Conservation (phyloP, 345 rosid genomes). For the Streptanthus diversifolius region DNA sequence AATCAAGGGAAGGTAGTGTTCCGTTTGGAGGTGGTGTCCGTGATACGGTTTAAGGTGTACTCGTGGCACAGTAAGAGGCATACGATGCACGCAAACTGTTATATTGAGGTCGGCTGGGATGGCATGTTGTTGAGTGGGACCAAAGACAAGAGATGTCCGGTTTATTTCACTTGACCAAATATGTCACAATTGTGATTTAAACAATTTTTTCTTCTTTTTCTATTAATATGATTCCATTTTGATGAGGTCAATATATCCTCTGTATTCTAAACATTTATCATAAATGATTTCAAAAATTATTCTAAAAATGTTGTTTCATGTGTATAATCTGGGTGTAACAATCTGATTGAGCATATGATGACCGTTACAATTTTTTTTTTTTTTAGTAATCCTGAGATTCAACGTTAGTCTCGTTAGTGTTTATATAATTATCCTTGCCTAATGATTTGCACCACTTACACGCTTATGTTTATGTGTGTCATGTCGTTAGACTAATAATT, state of each 20-base stretch:
- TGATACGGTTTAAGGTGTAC: slow-evolving; percentile 61
- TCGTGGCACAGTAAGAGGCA: slow-evolving; percentile 63
- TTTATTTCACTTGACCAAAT: slow-evolving; percentile 56
- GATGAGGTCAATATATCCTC: background rate
- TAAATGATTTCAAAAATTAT: background rate
- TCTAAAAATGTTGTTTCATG: background rate
- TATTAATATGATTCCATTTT: background rate
- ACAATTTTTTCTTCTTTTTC: background rate
- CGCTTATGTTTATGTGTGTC: background rate
- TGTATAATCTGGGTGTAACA: background rate
- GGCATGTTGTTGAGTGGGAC: slow-evolving; percentile 51
- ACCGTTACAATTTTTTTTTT: background rate
- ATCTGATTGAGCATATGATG: background rate
- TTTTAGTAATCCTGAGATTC: background rate
- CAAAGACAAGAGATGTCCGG: slow-evolving; percentile 59
- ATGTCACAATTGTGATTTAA: background rate
- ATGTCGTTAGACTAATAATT: background rate
- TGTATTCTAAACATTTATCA: background rate
- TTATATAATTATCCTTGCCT: background rate
- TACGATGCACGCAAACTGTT: slow-evolving; percentile 61
- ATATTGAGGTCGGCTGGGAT: slow-evolving; percentile 54
- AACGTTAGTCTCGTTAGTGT: background rate
- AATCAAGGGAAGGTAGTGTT: slow-evolving; percentile 51
- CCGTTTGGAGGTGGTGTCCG: slow-evolving; percentile 55
- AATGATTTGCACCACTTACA: background rate